Base-by-base conservation (phyloP, 2,329 filamentous ascomycete genomes). In the Colletotrichum phormii region DNA sequence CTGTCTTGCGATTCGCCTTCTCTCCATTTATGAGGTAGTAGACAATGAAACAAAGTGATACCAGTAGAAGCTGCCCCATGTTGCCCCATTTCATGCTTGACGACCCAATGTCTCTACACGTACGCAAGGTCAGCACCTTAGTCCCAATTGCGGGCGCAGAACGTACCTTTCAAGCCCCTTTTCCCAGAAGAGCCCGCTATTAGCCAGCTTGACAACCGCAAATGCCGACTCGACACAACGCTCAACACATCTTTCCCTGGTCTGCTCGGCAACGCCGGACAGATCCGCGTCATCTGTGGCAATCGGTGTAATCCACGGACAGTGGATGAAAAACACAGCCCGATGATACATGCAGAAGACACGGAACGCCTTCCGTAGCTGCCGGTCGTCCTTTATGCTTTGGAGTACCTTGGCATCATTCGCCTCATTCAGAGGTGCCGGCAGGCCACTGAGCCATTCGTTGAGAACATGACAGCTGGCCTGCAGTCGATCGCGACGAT, bases 341-440 rank as follows among this genome's bases (percentile, higher is more conserved):
- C 35, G 37, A 29, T 72, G 70, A 22, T 72, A 72, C 65, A 72
- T 72, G 54, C 70, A 72, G 33, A 72, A 72, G 2, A 72, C 65
- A 5, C 70, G 58, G 15, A 72, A 51, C 0, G 70, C 54, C n/a
- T 61, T 70, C 4, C 54, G 53, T 11, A 72, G n/a, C 42, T 60
- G 65, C 22, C 26, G 22, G 22, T 55, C 65, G 12, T 72, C 65
- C 5, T 60, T 49, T 11, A 72, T 69, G 2, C 22, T 33, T n/a
- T 70, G 65, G 3, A 72, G 60, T 2, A 46, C 64, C 54, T 35
- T 60, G 59, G 22, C 65, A 6, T 70, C 46, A 31, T 64, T 46
- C 18, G 70, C 65, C 24, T 72, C 70, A 3, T 37, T 60, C n/a
- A 72, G 54, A 6, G 60, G 70, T 15, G 33, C 15, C 8, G 65